Percentiles rank a stretch among this genome's conserved stretches.
These are phyloP conservation scores for Cryphonectria carpinicola DNA, from an alignment of 2,329 filamentous ascomycete genomes.

Conservation along the genomic window DNA sequence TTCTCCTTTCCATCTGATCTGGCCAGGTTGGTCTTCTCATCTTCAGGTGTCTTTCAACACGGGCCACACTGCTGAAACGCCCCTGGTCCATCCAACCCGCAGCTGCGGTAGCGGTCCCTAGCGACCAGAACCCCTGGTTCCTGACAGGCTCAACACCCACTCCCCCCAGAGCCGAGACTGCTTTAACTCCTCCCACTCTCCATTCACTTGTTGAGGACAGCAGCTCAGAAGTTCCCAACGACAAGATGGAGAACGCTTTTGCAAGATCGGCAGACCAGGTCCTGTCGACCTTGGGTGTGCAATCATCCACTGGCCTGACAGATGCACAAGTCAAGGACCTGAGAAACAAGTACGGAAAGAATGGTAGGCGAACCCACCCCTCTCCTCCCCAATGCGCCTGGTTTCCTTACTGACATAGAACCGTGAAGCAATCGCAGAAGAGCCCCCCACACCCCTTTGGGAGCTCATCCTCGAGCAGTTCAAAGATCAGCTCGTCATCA, in stretches of 20 bases:
- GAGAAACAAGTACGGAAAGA: constrained; percentile 65
- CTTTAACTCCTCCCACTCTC: constrained; percentile 19
- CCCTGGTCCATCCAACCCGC: constrained; percentile 18
- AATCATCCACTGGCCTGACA: constrained; percentile 58
- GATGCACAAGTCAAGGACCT: constrained; percentile 61
- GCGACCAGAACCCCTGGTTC: constrained; percentile 15
- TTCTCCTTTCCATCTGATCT: not conserved
- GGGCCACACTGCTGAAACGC: not conserved
- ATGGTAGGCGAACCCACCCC: constrained; percentile 55
- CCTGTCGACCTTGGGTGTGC: constrained; percentile 61
- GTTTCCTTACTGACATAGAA: constrained; percentile 15
- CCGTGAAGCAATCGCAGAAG: constrained; percentile 68
- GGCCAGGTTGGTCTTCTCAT: not conserved
- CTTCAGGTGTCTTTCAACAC: constrained; percentile 3
- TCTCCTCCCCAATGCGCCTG: constrained; percentile 5
- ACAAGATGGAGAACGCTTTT: constrained; percentile 66
- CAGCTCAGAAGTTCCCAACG: constrained; percentile 20
- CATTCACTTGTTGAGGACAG: constrained; percentile 28
- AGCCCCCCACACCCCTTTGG: constrained; percentile 95
- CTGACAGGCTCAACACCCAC: constrained; percentile 12
- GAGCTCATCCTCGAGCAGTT: constrained; percentile 97
- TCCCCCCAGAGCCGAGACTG: not conserved
- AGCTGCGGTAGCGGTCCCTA: constrained; percentile 14
- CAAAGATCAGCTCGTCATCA: constrained; percentile 97
- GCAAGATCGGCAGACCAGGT: constrained; percentile 61